Base-by-base conservation (phyloP, 2,329 filamentous ascomycete species). In the Talaromyces sp. region DNA sequence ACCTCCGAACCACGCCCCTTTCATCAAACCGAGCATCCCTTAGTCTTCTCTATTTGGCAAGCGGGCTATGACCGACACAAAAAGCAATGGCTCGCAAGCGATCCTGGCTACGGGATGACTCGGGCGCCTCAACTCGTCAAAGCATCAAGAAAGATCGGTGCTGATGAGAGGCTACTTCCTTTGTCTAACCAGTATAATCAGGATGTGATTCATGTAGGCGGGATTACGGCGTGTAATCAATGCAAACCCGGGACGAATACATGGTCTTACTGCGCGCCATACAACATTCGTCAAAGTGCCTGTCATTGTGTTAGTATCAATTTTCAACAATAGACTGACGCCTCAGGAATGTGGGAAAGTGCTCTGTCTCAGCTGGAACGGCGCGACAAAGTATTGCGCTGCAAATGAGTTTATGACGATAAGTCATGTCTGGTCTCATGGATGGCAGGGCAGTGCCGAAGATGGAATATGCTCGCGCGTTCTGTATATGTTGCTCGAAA, bases 361-460 rank as follows among this genome's bases (percentile, higher is more conserved):
- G 9, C n/a, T 19, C 31, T 54, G 50, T 37, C 50, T 54, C 16
- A 31, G 50, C 50, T 16, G 27, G 1, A 54, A 54, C 14, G 50
- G 50, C n/a, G 50, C 31, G 6, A 54, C 50, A 19, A 54, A 35
- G 16, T 54, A 54, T 35, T 54, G 50, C 31, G 16, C 16, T 5
- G 3, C 50, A 54, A 54, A 35, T n/a, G 31, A 54, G 31, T 54
- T 54, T 13, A 54, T 54, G 50, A 31, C 50, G 1, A 19, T 54
- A 35, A 54, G 50, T 33, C 50, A 54, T 19, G 50, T 54, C 10
- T 54, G 50, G 50, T 37, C 50, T 54, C 50, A 54, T 19, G 31
- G 50, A 35, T 54, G 50, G 50, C 50, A 54, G 50, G 50, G 50
- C n/a, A 54, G 50, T n/a, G 31, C 27, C 9, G 50, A 54, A n/a